Conservation (phyloP, 495 filamentous ascomycete species). For the Cenococcum geophilum region DNA sequence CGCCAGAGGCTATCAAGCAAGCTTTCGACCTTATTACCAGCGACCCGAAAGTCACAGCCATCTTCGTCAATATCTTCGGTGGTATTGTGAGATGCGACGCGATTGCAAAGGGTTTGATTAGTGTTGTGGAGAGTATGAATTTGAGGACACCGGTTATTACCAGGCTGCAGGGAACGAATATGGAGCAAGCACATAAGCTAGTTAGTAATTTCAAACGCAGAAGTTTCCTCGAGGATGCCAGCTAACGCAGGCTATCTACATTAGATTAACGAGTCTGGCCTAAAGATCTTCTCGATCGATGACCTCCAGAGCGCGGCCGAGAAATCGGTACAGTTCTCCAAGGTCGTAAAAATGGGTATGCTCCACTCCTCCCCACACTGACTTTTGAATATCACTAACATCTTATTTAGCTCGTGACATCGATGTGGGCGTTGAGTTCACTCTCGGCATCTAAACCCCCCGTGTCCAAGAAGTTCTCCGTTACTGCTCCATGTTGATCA, state of each 20-base stretch:
- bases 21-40: constrained; percentile 97
- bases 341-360: constrained; percentile 96
- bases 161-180: constrained; percentile 97
- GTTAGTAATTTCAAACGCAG: constrained; percentile 38
- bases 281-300: constrained; percentile 99
- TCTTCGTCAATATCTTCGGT: constrained; percentile 99
- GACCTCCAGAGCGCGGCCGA: constrained; percentile 96
- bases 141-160: constrained; percentile 94
- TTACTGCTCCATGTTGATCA: neutral
- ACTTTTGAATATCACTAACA: constrained; percentile 13
- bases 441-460: constrained; percentile 71
- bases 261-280: constrained; percentile 88
- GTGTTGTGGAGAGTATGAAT: constrained; percentile 87
- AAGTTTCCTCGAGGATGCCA: no score
- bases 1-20: constrained; percentile 90
- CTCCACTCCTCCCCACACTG: constrained; percentile 14
- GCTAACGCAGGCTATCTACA: neutral
- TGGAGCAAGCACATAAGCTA: constrained; percentile 89
- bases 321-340: constrained; percentile 97
- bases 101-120: constrained; percentile 93
- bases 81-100: constrained; percentile 98
- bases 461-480: neutral
- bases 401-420: constrained; percentile 70
- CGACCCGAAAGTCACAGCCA: constrained; percentile 95
- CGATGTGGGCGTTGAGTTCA: constrained; percentile 97